Evolutionary conservation across 192 early-diverging fungal genomes (phyloP), one percentile per base, ranked within the genome.

Genomic region (Piromyces finnis): DNA sequence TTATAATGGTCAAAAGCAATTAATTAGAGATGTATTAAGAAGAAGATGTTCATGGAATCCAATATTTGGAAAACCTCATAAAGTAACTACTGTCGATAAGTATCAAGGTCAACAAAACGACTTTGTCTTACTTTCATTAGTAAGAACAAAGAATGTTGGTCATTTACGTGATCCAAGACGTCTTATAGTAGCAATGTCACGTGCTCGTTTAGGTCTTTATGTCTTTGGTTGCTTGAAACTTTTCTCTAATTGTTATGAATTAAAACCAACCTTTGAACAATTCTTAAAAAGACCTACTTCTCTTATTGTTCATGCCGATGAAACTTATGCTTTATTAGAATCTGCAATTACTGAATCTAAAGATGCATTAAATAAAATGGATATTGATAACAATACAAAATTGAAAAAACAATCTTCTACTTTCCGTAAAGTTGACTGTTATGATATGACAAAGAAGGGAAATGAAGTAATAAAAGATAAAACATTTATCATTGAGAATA

Each of bases 21-120:
- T 99, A 78, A 94, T 99, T 80, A 86, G 88, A 29, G 97, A 98
- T 85, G 95, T 99, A 0, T 83, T 99, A 29, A 86, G 92, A 29
- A 86, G 89, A 79, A 89, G 96, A 17, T 99, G 98, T 83, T 82
- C 85, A 5, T 96, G 94, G 94, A 92, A 95, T 80, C 92, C 93
- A 18, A 88, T 92, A 36, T 97, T 98, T 86, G 92, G 93, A 16
- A 81, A 85, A 12, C 97, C 98, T 1, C 87, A 86, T 5, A 83
- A 88, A 13, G 87, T 99, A 2, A 89, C 97, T 0, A 99, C 98
- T 0, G 98, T 99, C 12, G 98, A 99, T 83, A 93, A 95, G 84
- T 98, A 91, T 84, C 98, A 99, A 86, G 98, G 97, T 51, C 94
- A 96, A 85, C 94, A 95, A 79, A 93, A 92, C 80, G 97, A 99